Percentiles rank a stretch among this genome's conserved stretches.
Conservation (phyloP, 2,329 filamentous ascomycete genomes). For the Fusarium albosuccineum region DNA sequence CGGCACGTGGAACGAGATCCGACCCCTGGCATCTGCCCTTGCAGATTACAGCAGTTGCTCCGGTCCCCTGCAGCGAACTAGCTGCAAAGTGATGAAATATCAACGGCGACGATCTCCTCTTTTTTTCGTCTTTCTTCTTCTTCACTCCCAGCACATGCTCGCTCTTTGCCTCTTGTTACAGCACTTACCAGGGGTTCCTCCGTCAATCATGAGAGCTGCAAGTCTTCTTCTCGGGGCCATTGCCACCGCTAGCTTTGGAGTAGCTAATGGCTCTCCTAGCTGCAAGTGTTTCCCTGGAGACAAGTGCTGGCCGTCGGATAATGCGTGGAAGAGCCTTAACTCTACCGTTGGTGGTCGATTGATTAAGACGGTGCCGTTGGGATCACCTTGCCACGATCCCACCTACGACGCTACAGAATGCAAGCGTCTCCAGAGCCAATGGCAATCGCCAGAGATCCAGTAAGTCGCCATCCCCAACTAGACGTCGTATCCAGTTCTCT, state of each 20-base stretch:
- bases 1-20: too few species aligned
- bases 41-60: too few species aligned
- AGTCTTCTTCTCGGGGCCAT: slow-evolving; percentile 4
- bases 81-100: too few species aligned
- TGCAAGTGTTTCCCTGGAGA: slow-evolving; percentile 35
- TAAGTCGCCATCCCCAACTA: slow-evolving; percentile 35
- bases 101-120: too few species aligned
- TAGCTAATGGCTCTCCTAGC: not conserved
- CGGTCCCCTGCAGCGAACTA: too few species aligned
- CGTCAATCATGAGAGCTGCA: slow-evolving; percentile 12
- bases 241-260: not conserved
- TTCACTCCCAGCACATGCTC: too few species aligned
- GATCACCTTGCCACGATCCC: slow-evolving; percentile 63
- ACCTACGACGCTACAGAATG: slow-evolving; percentile 61
- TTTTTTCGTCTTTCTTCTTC: too few species aligned
- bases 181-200: not conserved
- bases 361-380: slow-evolving; percentile 66
- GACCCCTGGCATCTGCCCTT: too few species aligned
- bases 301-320: slow-evolving; percentile 62
- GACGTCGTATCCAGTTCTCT: not conserved
- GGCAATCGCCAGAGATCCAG: slow-evolving; percentile 53
- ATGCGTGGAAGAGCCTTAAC: slow-evolving; percentile 65
- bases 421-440: slow-evolving; percentile 50
- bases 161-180: not conserved
- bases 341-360: slow-evolving; percentile 63